phyloP scores from a whole-genome alignment of 495 filamentous ascomycete species.

The Aspergillus funiculosus region DNA sequence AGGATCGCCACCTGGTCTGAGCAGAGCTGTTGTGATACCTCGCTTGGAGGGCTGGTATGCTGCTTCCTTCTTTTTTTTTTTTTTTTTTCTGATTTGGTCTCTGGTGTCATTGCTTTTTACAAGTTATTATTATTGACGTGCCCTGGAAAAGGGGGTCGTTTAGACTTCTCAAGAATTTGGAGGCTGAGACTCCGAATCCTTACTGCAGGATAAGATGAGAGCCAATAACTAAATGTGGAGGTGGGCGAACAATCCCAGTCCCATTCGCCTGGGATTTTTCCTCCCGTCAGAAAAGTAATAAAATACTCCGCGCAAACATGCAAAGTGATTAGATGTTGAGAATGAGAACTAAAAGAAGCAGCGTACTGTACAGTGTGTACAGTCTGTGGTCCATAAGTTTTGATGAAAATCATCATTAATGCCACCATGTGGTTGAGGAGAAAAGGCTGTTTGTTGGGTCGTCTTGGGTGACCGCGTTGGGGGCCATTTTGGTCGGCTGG shows the following conservation, averaged over 20 bases:
- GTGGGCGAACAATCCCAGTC: conserved; percentile 8
- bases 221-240: not conserved
- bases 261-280: conserved; percentile 8
- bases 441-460: not conserved
- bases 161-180: not conserved
- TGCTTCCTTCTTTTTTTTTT: conserved; percentile 6
- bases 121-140: not conserved
- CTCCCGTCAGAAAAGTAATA: no score
- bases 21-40: conserved; percentile 6
- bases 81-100: not conserved
- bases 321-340: no score
- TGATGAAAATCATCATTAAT: conserved; percentile 2
- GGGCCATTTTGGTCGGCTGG: not conserved
- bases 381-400: no score
- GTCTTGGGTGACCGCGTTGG: not conserved
- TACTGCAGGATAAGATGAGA: conserved; percentile 2
- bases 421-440: not conserved
- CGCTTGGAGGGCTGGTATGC: conserved; percentile 6
- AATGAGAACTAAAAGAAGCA: no score
- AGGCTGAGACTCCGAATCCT: conserved; percentile 10
- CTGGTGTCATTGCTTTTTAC: not conserved
- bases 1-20: conserved; percentile 1
- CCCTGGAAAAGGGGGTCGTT: conserved; percentile 2
- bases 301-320: no score
- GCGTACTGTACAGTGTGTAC: no score